Percentiles rank a stretch among this genome's conserved stretches.
These are phyloP conservation scores for Dipodascus albidus DNA, from an alignment of 805 yeast genomes.

Conservation along the genomic window DNA sequence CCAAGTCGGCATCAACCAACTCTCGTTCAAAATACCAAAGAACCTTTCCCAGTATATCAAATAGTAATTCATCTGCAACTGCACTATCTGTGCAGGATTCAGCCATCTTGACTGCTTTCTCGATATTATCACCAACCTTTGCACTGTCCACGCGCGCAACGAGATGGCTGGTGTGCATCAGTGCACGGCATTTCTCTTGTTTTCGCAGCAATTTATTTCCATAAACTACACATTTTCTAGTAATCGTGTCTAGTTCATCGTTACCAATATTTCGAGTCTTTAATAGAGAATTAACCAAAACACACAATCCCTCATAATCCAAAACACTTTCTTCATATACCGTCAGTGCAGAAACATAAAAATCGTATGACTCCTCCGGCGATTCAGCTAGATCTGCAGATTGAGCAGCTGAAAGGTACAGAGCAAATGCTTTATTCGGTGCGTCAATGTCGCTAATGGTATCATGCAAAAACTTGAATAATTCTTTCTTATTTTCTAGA, in stretches of 20 bases:
- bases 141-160: not conserved
- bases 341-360: slow-evolving; percentile 72
- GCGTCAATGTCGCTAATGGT: slow-evolving; percentile 48
- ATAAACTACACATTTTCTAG: not conserved
- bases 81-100: not conserved
- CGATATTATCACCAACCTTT: not conserved
- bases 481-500: slow-evolving; percentile 24
- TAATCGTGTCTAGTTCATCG: not conserved
- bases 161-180: not conserved
- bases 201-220: not conserved
- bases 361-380: slow-evolving; percentile 67
- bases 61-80: not conserved
- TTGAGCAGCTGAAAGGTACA: slow-evolving; percentile 51
- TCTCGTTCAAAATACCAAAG: not conserved
- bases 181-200: not conserved
- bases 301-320: slow-evolving; percentile 21
- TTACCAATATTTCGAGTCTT: not conserved
- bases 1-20: not conserved
- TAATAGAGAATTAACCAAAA: not conserved
- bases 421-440: slow-evolving; percentile 21
- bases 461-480: slow-evolving; percentile 62
- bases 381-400: slow-evolving; percentile 63
- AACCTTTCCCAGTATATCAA: not conserved
- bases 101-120: not conserved
- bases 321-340: slow-evolving; percentile 55